Conservation (phyloP, 140 eudicot genomes). For the Cichorium intybus region DNA sequence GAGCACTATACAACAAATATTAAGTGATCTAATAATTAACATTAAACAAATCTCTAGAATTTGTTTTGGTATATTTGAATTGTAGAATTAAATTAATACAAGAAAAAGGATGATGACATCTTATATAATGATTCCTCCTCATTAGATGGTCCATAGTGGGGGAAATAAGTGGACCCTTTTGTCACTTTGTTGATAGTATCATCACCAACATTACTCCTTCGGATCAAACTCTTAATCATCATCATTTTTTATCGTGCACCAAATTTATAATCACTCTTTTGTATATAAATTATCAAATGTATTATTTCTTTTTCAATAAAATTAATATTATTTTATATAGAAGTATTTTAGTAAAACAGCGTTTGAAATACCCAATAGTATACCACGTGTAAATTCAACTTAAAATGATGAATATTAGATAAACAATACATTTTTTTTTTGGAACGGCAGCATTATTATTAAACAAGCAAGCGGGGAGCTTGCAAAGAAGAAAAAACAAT, state of each 20-base stretch:
- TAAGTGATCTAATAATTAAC: neutral
- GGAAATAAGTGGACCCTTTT: conserved; percentile 43
- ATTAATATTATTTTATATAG: no score
- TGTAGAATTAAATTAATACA: conserved; percentile 5
- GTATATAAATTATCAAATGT: neutral
- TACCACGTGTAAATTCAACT: no score
- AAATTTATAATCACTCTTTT: conserved; percentile 12
- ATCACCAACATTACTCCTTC: conserved; percentile 38
- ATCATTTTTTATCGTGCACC: conserved; percentile 20
- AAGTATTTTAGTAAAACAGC: no score
- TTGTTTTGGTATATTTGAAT: neutral
- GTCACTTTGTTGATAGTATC: conserved; percentile 67
- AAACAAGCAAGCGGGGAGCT: no score
- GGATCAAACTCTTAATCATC: conserved; percentile 62
- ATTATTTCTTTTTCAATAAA: neutral
- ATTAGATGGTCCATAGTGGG: conserved; percentile 45
- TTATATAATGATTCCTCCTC: conserved; percentile 37
- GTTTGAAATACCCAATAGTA: no score
- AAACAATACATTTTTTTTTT: no score
- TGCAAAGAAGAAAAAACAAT: no score
- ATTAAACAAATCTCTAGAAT: no score
- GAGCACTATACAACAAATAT: no score
- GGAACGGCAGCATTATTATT: no score
- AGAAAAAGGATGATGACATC: conserved; percentile 27
- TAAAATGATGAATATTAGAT: no score